Conservation (phyloP, 495 filamentous ascomycete species). For the Aspergillus bridgeri region DNA sequence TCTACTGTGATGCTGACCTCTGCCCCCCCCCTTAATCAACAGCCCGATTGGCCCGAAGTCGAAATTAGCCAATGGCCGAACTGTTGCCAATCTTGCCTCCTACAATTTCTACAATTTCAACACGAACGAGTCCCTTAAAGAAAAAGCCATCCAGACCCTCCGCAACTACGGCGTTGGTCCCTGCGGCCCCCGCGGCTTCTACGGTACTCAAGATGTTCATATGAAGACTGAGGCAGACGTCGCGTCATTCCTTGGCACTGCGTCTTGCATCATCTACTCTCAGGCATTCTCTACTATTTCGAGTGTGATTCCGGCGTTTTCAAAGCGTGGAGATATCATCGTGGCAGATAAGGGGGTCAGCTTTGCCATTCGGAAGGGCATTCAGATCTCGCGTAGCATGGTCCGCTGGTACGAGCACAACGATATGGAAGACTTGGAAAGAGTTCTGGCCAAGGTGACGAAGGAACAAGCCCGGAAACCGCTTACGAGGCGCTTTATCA, state of each 20-base stretch:
- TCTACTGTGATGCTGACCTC: constrained; percentile 17
- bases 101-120: constrained; percentile 98
- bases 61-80: constrained; percentile 84
- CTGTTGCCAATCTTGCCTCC: constrained; percentile 86
- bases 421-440: constrained; percentile 89
- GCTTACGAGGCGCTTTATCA: constrained; percentile 88
- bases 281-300: constrained; percentile 95
- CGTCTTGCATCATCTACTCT: constrained; percentile 88
- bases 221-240: constrained; percentile 96
- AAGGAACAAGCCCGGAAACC: constrained; percentile 86
- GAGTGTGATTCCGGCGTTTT: constrained; percentile 91
- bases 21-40: constrained; percentile 6
- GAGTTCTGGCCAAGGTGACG: constrained; percentile 76
- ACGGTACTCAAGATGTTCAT: constrained; percentile 97
- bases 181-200: constrained; percentile 95
- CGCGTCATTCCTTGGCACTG: constrained; percentile 77
- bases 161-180: constrained; percentile 95
- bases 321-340: constrained; percentile 95
- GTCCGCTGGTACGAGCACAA: constrained; percentile 95
- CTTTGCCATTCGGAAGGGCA: constrained; percentile 88
- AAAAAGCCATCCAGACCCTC: constrained; percentile 88
- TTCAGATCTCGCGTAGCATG: constrained; percentile 87
- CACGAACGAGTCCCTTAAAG: constrained; percentile 84
- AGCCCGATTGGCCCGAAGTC: constrained; percentile 87
- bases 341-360: constrained; percentile 95